A percentile compares a stretch with the other conserved stretches of the same genome.
These are phyloP conservation scores for Solanum etuberosum DNA, from an alignment of 257 asterid species.

Conservation along the genomic window DNA sequence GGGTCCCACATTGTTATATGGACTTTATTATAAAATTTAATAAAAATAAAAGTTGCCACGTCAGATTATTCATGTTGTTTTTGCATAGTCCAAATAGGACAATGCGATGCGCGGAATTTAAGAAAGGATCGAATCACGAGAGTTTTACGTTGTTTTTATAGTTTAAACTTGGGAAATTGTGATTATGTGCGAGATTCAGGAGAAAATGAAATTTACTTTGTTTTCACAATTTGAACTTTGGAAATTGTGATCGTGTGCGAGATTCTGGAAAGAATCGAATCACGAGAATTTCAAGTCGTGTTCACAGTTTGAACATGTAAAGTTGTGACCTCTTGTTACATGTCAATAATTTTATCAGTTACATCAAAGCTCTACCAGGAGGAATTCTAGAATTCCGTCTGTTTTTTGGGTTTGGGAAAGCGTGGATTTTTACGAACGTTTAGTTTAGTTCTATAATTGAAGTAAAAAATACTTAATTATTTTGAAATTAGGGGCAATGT, in stretches of 20 bases:
- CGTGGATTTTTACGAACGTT: background rate
- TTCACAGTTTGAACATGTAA: background rate
- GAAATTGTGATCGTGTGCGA: background rate
- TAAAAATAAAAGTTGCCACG: background rate
- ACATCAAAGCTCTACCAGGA: background rate
- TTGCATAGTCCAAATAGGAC: background rate
- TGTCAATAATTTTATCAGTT: background rate
- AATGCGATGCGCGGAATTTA: background rate
- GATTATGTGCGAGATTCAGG: background rate
- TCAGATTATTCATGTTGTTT: background rate
- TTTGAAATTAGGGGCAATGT: background rate
- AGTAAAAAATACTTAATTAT: too few relatives aligned
- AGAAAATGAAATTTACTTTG: fast-evolving
- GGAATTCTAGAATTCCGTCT: background rate
- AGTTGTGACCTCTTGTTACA: background rate
- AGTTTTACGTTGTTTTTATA: background rate
- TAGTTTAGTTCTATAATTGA: background rate
- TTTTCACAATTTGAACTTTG: background rate
- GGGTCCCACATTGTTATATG: background rate
- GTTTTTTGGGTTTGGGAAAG: too few relatives aligned
- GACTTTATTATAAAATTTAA: background rate
- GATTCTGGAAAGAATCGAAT: background rate
- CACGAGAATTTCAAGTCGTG: background rate
- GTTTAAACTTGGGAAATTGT: background rate
- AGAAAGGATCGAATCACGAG: background rate